phyloP scores from a whole-genome alignment of 2,329 filamentous ascomycete genomes.

The Coniochaeta hoffmannii region DNA sequence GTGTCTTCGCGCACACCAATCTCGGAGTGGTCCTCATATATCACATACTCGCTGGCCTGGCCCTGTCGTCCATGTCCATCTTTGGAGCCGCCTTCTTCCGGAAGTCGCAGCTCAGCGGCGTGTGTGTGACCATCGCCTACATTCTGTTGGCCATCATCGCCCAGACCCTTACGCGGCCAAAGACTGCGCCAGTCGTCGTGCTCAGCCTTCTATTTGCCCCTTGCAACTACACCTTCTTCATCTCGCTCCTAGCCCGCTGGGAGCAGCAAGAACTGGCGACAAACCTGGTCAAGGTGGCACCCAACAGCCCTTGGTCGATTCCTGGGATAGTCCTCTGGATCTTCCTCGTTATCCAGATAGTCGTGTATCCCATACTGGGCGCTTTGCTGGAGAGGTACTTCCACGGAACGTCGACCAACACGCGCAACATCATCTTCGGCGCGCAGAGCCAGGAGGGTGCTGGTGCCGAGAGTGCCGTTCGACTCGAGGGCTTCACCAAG shows the following conservation, averaged over 20 bases:
- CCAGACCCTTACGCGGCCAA: slow-evolving; percentile 60
- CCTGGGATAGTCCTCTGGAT: slow-evolving; percentile 72
- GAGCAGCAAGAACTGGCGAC: slow-evolving; percentile 55
- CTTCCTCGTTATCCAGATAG: slow-evolving; percentile 68
- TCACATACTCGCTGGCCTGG: slow-evolving; percentile 68
- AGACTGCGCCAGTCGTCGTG: slow-evolving; percentile 57
- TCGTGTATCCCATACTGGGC: slow-evolving; percentile 70
- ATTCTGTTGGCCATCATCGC: slow-evolving; percentile 75
- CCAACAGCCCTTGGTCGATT: slow-evolving; percentile 58
- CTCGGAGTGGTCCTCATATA: slow-evolving; percentile 62
- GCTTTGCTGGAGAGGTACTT: slow-evolving; percentile 65
- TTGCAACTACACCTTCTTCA: slow-evolving; percentile 81
- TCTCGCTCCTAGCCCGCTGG: slow-evolving; percentile 68
- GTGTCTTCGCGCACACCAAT: slow-evolving; percentile 59
- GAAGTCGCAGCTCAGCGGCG: slow-evolving; percentile 81
- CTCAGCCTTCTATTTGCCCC: slow-evolving; percentile 75
- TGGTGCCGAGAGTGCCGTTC: slow-evolving; percentile 49
- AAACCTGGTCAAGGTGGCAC: slow-evolving; percentile 55
- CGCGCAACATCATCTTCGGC: slow-evolving; percentile 42
- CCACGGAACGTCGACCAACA: slow-evolving; percentile 65
- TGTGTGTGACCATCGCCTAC: slow-evolving; percentile 64
- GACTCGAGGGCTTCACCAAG: slow-evolving; percentile 69
- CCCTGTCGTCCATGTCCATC: slow-evolving; percentile 73
- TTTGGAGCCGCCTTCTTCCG: slow-evolving; percentile 78
- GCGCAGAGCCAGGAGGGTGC: slow-evolving; percentile 17